Percentiles rank a stretch among this genome's conserved stretches.
Evolutionary conservation across 805 yeast species (phyloP).

Genomic region (Starmerella khaoyaiensis): DNA sequence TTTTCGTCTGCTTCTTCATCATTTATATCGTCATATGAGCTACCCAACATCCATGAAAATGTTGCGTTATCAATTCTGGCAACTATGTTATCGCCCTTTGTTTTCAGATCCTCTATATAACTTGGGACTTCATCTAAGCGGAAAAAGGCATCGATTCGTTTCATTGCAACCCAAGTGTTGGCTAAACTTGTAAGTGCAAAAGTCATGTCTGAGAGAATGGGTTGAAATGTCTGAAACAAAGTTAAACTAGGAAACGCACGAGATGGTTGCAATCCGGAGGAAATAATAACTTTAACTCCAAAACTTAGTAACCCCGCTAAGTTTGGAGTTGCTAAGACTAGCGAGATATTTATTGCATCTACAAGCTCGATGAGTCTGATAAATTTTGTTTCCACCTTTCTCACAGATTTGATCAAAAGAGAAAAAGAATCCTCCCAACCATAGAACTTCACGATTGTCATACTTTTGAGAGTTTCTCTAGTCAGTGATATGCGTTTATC

Average conservation of each 20-base stretch:
- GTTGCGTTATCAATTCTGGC: neutral
- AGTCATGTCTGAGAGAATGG: slow-evolving; percentile 28
- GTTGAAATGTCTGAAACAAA: slow-evolving; percentile 4
- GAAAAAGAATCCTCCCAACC: slow-evolving; percentile 81
- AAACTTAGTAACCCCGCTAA: slow-evolving; percentile 11
- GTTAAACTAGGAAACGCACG: slow-evolving; percentile 11
- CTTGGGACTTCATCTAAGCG: neutral
- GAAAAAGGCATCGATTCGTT: slow-evolving; percentile 14
- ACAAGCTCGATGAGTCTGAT: slow-evolving; percentile 4
- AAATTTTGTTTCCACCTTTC: slow-evolving; percentile 26
- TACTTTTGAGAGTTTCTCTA: slow-evolving; percentile 61
- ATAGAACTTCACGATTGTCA: slow-evolving; percentile 71
- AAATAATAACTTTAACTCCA: slow-evolving; percentile 5
- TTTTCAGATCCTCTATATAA: neutral
- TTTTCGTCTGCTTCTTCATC: slow-evolving; percentile 29
- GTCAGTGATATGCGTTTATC: slow-evolving; percentile 62
- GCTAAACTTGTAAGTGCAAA: slow-evolving; percentile 33
- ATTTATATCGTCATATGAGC: slow-evolving; percentile 25
- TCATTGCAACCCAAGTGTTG: slow-evolving; percentile 27
- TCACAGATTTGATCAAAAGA: slow-evolving; percentile 30
- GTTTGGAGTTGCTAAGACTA: slow-evolving; percentile 3
- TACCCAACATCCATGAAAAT: slow-evolving; percentile 1
- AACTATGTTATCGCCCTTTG: neutral
- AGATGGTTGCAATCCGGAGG: slow-evolving; percentile 1
- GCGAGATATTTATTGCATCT: neutral